These are phyloP conservation scores for Capronia americana DNA, from an alignment of 2,329 filamentous ascomycete genomes.

Conservation along the genomic window DNA sequence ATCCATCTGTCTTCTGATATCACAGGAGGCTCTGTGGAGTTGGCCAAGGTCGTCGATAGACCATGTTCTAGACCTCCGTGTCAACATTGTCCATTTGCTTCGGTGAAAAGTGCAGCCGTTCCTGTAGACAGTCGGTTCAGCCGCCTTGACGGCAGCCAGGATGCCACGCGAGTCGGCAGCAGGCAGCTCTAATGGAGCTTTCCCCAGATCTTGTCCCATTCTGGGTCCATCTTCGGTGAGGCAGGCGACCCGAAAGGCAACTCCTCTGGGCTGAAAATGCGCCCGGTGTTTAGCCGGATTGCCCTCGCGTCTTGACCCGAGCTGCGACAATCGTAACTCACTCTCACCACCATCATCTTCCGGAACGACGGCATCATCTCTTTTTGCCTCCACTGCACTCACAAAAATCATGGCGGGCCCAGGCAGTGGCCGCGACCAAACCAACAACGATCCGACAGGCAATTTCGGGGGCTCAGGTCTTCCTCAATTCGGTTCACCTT, in stretches of 20 bases:
- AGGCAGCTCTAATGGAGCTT: constrained; percentile 5
- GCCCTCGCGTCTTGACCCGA: constrained; percentile 12
- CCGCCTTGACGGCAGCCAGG: neutral
- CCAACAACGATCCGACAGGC: constrained; percentile 28
- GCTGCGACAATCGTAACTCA: constrained; percentile 20
- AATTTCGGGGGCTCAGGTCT: constrained; percentile 20
- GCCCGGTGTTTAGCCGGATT: constrained; percentile 8
- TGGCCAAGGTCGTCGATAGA: neutral
- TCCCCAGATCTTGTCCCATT: constrained; percentile 7
- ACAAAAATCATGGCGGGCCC: constrained; percentile 28
- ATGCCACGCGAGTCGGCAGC: constrained; percentile 16
- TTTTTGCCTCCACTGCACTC: constrained; percentile 7
- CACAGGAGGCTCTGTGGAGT: neutral
- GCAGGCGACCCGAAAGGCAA: neutral
- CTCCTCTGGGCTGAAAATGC: neutral
- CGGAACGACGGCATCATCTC: constrained; percentile 32
- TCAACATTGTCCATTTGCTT: neutral
- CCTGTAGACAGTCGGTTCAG: constrained; percentile 6
- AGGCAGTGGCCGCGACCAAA: constrained; percentile 28
- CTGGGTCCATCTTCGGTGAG: neutral
- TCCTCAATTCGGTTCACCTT: constrained; percentile 31
- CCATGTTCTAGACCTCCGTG: neutral
- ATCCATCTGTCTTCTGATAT: neutral
- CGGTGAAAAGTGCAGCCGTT: constrained; percentile 22
- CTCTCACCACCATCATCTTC: constrained; percentile 23